Evolutionary conservation across 495 filamentous ascomycete genomes (phyloP).

Genomic region (Penicillium waksmanii): DNA sequence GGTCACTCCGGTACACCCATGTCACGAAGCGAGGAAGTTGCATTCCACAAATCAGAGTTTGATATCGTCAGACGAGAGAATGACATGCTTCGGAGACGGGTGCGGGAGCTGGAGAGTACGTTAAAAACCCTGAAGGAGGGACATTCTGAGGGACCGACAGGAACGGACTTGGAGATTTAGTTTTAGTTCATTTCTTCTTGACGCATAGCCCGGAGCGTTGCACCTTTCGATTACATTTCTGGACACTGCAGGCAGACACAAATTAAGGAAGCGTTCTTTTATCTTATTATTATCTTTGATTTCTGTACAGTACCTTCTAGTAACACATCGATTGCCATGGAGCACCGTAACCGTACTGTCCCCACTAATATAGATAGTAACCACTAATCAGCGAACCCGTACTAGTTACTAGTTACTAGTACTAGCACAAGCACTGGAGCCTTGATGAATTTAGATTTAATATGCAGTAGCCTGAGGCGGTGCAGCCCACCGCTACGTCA

Average conservation of each 20-base stretch:
- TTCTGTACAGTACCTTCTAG: no score
- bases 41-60: conserved; percentile 68
- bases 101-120: conserved; percentile 69
- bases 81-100: conserved; percentile 69
- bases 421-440: no score
- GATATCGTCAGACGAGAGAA: conserved; percentile 80
- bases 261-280: conserved; percentile 9
- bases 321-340: no score
- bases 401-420: no score
- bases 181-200: conserved; percentile 5
- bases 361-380: not conserved
- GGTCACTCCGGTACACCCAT: conserved; percentile 29
- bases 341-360: not conserved
- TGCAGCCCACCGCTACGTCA: conserved; percentile 39
- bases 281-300: no score
- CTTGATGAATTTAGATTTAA: not conserved
- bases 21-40: conserved; percentile 68
- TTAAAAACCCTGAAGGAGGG: conserved; percentile 34
- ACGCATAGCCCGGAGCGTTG: conserved; percentile 7
- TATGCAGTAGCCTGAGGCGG: conserved; percentile 19
- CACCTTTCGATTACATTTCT: not conserved
- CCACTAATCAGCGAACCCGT: no score
- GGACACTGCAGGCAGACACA: conserved; percentile 23
- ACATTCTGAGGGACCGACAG: conserved; percentile 2
- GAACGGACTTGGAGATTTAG: conserved; percentile 4